Percentiles rank a stretch among this genome's conserved stretches.
phyloP scores from a whole-genome alignment of 2,329 filamentous ascomycete genomes.

The Rutstroemia sp. region DNA sequence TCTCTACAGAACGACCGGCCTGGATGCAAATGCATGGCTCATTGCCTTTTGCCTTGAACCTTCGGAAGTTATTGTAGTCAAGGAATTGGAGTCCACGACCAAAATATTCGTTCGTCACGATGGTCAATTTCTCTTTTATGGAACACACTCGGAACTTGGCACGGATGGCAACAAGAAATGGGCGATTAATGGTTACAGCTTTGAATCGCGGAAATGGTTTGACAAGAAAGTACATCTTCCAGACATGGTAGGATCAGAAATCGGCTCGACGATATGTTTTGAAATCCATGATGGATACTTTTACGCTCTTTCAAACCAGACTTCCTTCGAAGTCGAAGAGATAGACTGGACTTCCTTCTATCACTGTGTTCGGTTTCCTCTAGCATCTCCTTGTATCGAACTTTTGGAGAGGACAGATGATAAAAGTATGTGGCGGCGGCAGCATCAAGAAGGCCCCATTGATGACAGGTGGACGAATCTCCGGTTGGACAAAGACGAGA shows the following conservation, averaged over 20 bases:
- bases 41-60: slow-evolving; percentile 40
- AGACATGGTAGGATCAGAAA: slow-evolving; percentile 54
- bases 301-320: slow-evolving; percentile 63
- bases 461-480: slow-evolving; percentile 69
- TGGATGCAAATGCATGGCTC: slow-evolving; percentile 40
- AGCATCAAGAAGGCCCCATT: slow-evolving; percentile 62
- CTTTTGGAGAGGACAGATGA: slow-evolving; percentile 38
- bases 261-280: slow-evolving; percentile 64
- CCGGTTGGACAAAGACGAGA: slow-evolving; percentile 52
- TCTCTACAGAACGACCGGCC: slow-evolving; percentile 39
- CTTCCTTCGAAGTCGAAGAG: slow-evolving; percentile 53
- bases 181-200: slow-evolving; percentile 48
- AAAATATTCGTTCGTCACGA: slow-evolving; percentile 64
- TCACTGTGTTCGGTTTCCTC: slow-evolving; percentile 54
- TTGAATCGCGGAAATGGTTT: slow-evolving; percentile 36
- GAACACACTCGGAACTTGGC: slow-evolving; percentile 49
- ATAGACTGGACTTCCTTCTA: slow-evolving; percentile 64
- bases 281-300: slow-evolving; percentile 59
- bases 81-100: slow-evolving; percentile 37
- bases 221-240: slow-evolving; percentile 43
- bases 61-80: slow-evolving; percentile 35
- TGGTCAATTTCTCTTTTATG: slow-evolving; percentile 53
- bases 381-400: slow-evolving; percentile 37
- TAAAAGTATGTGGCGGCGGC: slow-evolving; percentile 52
- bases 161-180: slow-evolving; percentile 53